Evolutionary conservation across 2,329 filamentous ascomycete genomes (phyloP), one percentile per base, ranked within the genome.

Genomic region (Aureobasidium leucospermi): DNA sequence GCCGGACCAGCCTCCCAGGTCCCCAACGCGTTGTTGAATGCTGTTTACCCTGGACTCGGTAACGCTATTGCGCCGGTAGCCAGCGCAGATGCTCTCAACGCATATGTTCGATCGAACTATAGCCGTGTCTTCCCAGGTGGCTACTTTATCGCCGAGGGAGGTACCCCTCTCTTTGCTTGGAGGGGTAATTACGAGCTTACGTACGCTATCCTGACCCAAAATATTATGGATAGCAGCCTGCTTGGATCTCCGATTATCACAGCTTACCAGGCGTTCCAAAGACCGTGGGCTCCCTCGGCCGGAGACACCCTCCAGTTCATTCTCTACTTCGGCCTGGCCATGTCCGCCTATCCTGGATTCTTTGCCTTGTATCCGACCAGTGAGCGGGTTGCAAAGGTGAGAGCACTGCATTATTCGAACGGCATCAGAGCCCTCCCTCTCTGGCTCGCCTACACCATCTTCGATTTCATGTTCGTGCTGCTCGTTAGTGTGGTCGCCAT

Each of bases 301-400:
- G 89, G 89, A 19, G 79, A 92, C 53, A 85, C 86, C 0, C 74
- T 96, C 28, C 89, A 95, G 69, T 78, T 96, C 16, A 83, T 93
- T 42, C 78, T 89, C 8, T 96, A 96, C 73, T 88, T 94, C 69
- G 85, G 87, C 13, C 79, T 96, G 8, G 89, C 87, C 1, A 85
- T 95, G 73, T 80, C 83, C 6, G 85, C 86, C 1, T 94, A 88
- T 66, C 90, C 92, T 0, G 90, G 87, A 13, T 92, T 96, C 77
- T 95, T 96, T 67, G 84, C 89, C 0, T 77, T 96, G 4, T 96
- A 96, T 68, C 89, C 90, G 0, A 96, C 90, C n/a, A 78, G 88
- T 31, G 92, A 96, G 72, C 82, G 90, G 29, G 77, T 90, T 10
- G 79, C 85, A 52, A 88, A 90, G 64, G 89, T 96, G 28, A 84